Evolutionary conservation across 352 stramenopile species (phyloP).

Genomic region (Phytophthora sp.): DNA sequence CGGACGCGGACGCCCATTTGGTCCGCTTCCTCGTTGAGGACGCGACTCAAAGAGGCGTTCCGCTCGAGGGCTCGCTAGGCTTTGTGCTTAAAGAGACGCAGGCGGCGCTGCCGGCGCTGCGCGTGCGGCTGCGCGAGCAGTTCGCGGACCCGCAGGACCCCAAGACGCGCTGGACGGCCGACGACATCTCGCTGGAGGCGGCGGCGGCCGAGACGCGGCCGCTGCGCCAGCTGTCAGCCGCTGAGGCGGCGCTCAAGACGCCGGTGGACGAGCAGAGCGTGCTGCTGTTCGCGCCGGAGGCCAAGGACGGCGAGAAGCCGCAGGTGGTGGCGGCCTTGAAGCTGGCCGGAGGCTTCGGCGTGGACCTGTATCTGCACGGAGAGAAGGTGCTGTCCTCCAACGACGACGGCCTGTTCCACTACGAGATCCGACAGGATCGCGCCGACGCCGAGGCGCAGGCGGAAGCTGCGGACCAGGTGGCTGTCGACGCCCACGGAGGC

Average conservation of each 20-base stretch:
- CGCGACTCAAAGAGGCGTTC: constrained; percentile 6
- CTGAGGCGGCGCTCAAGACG: constrained; percentile 42
- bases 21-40: constrained; percentile 59
- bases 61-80: constrained; percentile 49
- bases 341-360: constrained; percentile 50
- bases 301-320: constrained; percentile 7
- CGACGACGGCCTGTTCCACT: constrained; percentile 72
- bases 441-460: constrained; percentile 28
- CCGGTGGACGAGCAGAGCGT: constrained; percentile 23
- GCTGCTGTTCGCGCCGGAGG: constrained; percentile 44
- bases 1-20: constrained; percentile 31
- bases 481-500: constrained; percentile 81
- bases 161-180: constrained; percentile 63
- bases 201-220: constrained; percentile 40
- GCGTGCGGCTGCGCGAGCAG: constrained; percentile 63
- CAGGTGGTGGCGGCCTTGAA: constrained; percentile 59
- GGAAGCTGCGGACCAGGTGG: constrained; percentile 29
- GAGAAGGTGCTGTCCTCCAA: constrained; percentile 75
- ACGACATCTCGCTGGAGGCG: constrained; percentile 49
- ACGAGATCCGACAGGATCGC: constrained; percentile 81
- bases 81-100: constrained; percentile 55
- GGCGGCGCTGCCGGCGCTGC: constrained; percentile 52
- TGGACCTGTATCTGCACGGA: constrained; percentile 72
- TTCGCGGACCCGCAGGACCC: constrained; percentile 56
- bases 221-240: constrained; percentile 38